Evolutionary conservation across 306 rosid species (phyloP), one percentile per base, ranked within the genome.

Genomic region (Medicago lupulina): DNA sequence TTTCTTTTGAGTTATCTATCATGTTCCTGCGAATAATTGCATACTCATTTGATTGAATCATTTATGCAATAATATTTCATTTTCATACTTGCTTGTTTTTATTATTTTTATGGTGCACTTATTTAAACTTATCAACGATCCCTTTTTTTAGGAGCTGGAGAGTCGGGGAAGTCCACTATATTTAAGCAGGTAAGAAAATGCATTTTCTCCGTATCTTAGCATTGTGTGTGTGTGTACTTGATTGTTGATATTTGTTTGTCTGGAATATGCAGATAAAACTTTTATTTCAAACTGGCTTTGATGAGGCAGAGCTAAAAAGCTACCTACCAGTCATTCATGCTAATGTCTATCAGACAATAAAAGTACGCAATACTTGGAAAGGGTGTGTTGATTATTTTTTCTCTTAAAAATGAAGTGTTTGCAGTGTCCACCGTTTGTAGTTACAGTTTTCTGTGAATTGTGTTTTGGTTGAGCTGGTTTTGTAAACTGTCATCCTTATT

Each of bases 331-430:
- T 96, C 88, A 89, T 95, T 82, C 99, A 96, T 76, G 99, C 99
- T 83, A 96, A 96, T 54, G 96, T 92, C 82, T 96, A 89, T 90
- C 99, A 96, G 98, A 96, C 98, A 86, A 96, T 96, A 96, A 96
- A 96, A 96, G 99, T 96, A 96, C 78, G 99, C 96, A 96, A 92
- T 90, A 89, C 86, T 92, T 89, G 93, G 93, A 95, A 90, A 95
- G 99, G 99, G 97, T 95, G 97, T 95, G 97, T 95, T 92, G 87
- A 90, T 95, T 86, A 86, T 89, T 89, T 89, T 92, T 90, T 92
- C 92, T 85, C 86, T 86, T 89, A 77, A 84, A 80, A 76, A 82
- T 79, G 82, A 57, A 82, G 89, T 70, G 85, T 66, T 76, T 80
- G 69, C 80, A 43, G 87, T 76, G 88, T 78, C 81, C 78, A 63